A percentile compares a stretch with the other conserved stretches of the same genome.
Conservation (phyloP, 306 rosid species). For the Ormosia semicastrata region DNA sequence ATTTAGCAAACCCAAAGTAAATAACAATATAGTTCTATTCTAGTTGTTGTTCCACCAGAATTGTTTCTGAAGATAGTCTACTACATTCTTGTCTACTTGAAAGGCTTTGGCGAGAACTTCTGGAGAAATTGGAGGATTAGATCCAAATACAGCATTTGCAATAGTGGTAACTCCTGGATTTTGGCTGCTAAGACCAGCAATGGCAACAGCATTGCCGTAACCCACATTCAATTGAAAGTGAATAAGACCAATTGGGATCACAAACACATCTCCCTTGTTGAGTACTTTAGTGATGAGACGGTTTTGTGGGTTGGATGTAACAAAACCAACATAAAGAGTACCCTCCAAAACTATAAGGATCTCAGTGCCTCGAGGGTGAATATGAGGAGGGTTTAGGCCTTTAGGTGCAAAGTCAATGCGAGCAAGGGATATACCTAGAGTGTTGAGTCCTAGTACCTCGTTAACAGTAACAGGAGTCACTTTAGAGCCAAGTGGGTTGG, state of each 20-base stretch:
- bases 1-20: too few species aligned
- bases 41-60: too few species aligned
- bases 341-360: conserved; percentile 35
- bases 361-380: conserved; percentile 7
- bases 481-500: conserved; percentile 10
- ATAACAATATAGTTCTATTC: too few species aligned
- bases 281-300: conserved; percentile 20
- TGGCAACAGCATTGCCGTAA: conserved; percentile 15
- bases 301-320: conserved; percentile 26
- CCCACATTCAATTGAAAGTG: conserved; percentile 38
- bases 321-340: conserved; percentile 36
- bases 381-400: conserved; percentile 19
- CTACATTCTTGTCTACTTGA: conserved; percentile 16
- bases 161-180: conserved; percentile 10
- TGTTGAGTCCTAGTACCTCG: conserved; percentile 12
- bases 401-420: conserved; percentile 12
- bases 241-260: conserved; percentile 27
- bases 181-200: conserved; percentile 22
- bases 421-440: conserved; percentile 22
- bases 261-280: conserved; percentile 25
- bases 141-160: conserved; percentile 30
- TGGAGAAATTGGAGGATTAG: conserved; percentile 29
- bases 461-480: neutral
- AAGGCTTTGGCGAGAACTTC: conserved; percentile 39
- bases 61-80: conserved; percentile 3